Conservation (phyloP, 2,329 filamentous ascomycete species). For the Neopestalotiopsis clavispora region DNA sequence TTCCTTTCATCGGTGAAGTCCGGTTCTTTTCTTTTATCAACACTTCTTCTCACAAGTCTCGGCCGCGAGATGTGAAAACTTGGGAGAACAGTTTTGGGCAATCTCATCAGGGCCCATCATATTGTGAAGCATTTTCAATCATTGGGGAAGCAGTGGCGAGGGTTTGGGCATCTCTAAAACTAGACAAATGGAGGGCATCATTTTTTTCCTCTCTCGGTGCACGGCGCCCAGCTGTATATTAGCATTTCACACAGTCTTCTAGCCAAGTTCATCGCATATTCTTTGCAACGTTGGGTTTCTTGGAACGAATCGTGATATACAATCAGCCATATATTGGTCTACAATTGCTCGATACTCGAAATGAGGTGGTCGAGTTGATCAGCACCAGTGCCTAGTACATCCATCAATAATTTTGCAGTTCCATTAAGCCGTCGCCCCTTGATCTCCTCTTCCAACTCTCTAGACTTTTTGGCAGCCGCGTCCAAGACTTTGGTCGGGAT, state of each 20-base stretch:
- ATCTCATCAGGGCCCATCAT: neutral
- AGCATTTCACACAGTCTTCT: neutral
- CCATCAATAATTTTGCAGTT: constrained; percentile 45
- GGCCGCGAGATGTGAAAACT: neutral
- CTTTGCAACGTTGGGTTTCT: neutral
- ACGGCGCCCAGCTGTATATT: constrained; percentile 4
- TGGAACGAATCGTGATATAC: neutral
- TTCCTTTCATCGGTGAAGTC: neutral
- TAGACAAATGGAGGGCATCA: neutral
- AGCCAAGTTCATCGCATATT: neutral
- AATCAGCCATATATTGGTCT: constrained; percentile 21
- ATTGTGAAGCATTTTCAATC: constrained; percentile 1
- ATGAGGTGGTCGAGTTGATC: constrained; percentile 59
- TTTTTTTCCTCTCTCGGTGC: neutral
- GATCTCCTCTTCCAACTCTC: constrained; percentile 78
- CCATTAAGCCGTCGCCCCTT: constrained; percentile 64
- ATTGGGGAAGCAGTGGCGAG: neutral
- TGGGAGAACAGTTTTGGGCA: neutral
- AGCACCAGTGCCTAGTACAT: constrained; percentile 42
- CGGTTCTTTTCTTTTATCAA: neutral
- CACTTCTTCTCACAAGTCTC: neutral
- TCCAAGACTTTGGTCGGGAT: constrained; percentile 80
- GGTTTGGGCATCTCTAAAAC: neutral
- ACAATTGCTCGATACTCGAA: constrained; percentile 65
- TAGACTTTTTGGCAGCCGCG: constrained; percentile 78